phyloP scores from a whole-genome alignment of 2,329 filamentous ascomycete species.

The Nannizzia gypsea region DNA sequence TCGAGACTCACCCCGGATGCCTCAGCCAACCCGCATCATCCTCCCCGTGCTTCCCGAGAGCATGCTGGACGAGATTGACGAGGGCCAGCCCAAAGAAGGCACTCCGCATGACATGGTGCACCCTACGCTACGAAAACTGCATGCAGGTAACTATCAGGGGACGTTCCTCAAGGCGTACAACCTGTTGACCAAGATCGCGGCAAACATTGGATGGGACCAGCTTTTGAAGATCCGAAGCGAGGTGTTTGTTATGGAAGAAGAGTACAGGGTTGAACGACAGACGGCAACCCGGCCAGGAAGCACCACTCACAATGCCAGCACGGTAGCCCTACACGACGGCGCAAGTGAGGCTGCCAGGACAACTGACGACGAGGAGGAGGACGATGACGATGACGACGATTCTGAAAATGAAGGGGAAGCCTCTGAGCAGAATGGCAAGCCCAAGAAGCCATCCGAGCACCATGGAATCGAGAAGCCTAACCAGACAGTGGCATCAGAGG shows the following conservation, averaged over 20 bases:
- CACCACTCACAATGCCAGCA: constrained; percentile 61
- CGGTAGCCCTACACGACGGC: constrained; percentile 52
- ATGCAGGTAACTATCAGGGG: constrained; percentile 81
- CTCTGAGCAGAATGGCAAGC: constrained; percentile 19
- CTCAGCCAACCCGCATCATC: constrained; percentile 76
- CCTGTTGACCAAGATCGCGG: constrained; percentile 87
- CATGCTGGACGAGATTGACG: constrained; percentile 89
- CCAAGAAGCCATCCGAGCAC: constrained; percentile 23
- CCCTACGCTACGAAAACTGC: constrained; percentile 69
- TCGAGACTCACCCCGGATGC: constrained; percentile 90
- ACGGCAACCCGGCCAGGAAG: constrained; percentile 32
- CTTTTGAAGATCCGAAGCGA: constrained; percentile 87
- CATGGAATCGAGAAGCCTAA: constrained; percentile 54
- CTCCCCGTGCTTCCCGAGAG: constrained; percentile 82
- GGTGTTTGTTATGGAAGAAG: constrained; percentile 99
- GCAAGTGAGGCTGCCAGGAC: constrained; percentile 17
- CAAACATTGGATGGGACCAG: constrained; percentile 96
- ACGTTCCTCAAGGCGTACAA: constrained; percentile 93
- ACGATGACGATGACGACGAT: constrained; percentile 20
- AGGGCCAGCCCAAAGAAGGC: constrained; percentile 60
- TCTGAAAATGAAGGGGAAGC: constrained; percentile 21
- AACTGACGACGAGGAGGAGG: constrained; percentile 20
- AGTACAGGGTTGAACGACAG: constrained; percentile 69
- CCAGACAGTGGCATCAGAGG: constrained; percentile 64
- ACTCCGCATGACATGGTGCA: constrained; percentile 78